These are phyloP conservation scores for Evansstolkia leycettana DNA, from an alignment of 495 filamentous ascomycete species.

Conservation along the genomic window DNA sequence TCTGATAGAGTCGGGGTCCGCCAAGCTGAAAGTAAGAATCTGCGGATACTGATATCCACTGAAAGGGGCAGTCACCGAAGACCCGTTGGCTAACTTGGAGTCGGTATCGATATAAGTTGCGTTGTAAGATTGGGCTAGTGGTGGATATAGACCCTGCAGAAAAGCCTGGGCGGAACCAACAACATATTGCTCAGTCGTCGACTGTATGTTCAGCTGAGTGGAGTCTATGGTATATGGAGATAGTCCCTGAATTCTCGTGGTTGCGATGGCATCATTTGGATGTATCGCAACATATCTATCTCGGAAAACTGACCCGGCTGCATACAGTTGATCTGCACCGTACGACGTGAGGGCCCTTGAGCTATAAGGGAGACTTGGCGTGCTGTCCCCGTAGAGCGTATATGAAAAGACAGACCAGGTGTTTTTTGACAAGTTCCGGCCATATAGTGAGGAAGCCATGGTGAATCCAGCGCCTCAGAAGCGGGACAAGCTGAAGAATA, in stretches of 20 bases:
- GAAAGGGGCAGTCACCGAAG: slow-evolving; percentile 43
- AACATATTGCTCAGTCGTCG: slow-evolving; percentile 35
- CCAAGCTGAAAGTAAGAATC: slow-evolving; percentile 36
- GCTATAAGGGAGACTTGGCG: slow-evolving; percentile 41
- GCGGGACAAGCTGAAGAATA: no score
- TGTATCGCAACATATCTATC: slow-evolving; percentile 41
- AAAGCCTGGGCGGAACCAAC: slow-evolving; percentile 59
- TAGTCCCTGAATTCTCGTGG: slow-evolving; percentile 26
- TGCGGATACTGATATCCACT: slow-evolving; percentile 63
- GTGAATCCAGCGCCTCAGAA: no score
- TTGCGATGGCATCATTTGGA: slow-evolving; percentile 19
- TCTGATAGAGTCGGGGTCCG: slow-evolving; percentile 44
- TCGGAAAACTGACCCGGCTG: slow-evolving; percentile 50
- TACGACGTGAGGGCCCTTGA: slow-evolving; percentile 47
- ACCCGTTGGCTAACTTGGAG: slow-evolving; percentile 46
- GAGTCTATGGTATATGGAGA: slow-evolving; percentile 31
- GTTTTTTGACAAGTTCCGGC: slow-evolving; percentile 32
- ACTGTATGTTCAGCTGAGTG: slow-evolving; percentile 32
- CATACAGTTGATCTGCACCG: slow-evolving; percentile 54
- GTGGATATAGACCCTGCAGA: slow-evolving; percentile 73
- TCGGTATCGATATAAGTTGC: slow-evolving; percentile 23
- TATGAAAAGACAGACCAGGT: slow-evolving; percentile 61
- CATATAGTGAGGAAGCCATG: background rate
- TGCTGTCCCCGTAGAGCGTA: slow-evolving; percentile 62
- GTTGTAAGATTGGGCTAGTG: slow-evolving; percentile 31